These are phyloP conservation scores for Nakazawaea siamensis DNA, from an alignment of 805 yeast genomes.

Conservation along the genomic window DNA sequence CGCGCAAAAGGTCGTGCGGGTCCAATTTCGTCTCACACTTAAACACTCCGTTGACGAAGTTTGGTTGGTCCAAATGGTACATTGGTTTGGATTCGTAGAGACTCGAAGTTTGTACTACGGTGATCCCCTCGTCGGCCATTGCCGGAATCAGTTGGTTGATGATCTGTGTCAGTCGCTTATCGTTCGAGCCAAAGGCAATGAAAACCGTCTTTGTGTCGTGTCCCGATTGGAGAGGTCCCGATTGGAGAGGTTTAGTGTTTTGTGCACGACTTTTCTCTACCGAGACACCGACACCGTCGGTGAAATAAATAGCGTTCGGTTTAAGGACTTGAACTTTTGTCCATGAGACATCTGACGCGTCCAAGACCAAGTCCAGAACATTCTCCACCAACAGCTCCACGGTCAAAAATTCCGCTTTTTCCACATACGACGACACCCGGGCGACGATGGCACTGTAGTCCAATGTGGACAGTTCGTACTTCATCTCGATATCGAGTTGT, in stretches of 20 bases:
- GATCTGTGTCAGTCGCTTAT: conserved; percentile 62
- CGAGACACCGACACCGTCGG: conserved; percentile 87
- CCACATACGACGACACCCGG: conserved; percentile 52
- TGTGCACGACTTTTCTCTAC: conserved; percentile 35
- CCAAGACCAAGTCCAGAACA: conserved; percentile 36
- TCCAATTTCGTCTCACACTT: conserved; percentile 49
- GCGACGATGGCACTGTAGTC: conserved; percentile 36
- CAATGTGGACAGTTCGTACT: conserved; percentile 3
- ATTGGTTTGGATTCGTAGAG: conserved; percentile 87
- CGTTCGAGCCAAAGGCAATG: conserved; percentile 86
- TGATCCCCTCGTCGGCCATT: conserved; percentile 32
- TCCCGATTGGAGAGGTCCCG: conserved; percentile 23
- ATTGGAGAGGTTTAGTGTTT: conserved; percentile 11
- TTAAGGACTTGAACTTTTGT: conserved; percentile 63
- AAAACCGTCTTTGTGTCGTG: conserved; percentile 42
- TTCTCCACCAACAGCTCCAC: conserved; percentile 85
- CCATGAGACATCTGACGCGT: conserved; percentile 7
- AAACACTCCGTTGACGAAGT: conserved; percentile 78
- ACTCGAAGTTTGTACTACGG: conserved; percentile 59
- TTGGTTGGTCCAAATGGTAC: conserved; percentile 76
- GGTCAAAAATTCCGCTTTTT: conserved; percentile 75
- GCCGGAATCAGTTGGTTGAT: conserved; percentile 47
- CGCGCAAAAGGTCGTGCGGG: conserved; percentile 57
- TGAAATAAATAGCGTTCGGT: conserved; percentile 80
- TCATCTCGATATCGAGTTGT: conserved; percentile 44